These are phyloP conservation scores for Leonotis leonurus DNA, from an alignment of 257 asterid genomes.

Conservation along the genomic window DNA sequence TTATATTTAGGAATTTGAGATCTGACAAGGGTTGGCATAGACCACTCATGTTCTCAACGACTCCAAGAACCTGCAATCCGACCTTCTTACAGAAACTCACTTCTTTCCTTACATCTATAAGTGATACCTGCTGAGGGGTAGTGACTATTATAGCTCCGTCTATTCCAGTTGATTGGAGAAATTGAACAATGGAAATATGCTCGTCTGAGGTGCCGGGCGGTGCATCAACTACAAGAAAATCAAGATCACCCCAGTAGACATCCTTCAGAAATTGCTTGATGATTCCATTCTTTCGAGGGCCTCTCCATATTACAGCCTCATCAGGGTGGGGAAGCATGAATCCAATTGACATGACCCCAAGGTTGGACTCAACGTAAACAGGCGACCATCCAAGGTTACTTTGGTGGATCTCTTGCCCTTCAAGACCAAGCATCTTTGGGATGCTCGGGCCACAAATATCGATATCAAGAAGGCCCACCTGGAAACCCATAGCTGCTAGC, in stretches of 20 bases:
- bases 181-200: constrained; percentile 83
- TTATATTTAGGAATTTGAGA: constrained; percentile 37
- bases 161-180: constrained; percentile 70
- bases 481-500: constrained; percentile 73
- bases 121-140: constrained; percentile 89
- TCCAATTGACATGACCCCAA: constrained; percentile 51
- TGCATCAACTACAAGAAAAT: constrained; percentile 85
- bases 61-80: constrained; percentile 66
- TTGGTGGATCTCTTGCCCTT: constrained; percentile 70
- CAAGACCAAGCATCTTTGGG: constrained; percentile 82
- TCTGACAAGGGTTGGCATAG: constrained; percentile 55
- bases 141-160: constrained; percentile 89
- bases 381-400: constrained; percentile 92
- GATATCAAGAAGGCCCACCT: constrained; percentile 87
- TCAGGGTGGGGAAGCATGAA: constrained; percentile 34
- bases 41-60: constrained; percentile 95
- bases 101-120: constrained; percentile 85
- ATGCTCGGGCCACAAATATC: constrained; percentile 93
- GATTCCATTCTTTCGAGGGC: constrained; percentile 76
- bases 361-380: constrained; percentile 76
- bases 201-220: constrained; percentile 97
- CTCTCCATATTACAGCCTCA: constrained; percentile 83
- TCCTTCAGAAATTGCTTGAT: constrained; percentile 80
- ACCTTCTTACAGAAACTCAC: constrained; percentile 86
- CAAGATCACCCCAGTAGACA: constrained; percentile 86